Percentiles rank a stretch among this genome's conserved stretches.
Conservation (phyloP, 1,139 yeast genomes). For the Geotrichum phurueaensis region DNA sequence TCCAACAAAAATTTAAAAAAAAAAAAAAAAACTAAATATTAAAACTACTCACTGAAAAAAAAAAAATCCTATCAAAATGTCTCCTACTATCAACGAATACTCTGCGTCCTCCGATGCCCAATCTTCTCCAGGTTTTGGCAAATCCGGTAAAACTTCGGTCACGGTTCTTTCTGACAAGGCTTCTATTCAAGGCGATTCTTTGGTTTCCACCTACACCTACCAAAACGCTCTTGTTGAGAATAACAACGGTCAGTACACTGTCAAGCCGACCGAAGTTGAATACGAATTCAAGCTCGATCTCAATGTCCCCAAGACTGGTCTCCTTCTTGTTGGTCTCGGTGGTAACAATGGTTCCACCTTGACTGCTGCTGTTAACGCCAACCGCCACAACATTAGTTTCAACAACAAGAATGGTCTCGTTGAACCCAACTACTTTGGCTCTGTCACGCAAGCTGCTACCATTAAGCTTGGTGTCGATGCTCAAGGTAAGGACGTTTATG, state of each 20-base stretch:
- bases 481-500: slow-evolving; percentile 79
- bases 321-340: slow-evolving; percentile 88
- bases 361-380: slow-evolving; percentile 78
- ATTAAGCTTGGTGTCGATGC: slow-evolving; percentile 82
- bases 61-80: slow-evolving; percentile 28
- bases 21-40: slow-evolving; percentile 4
- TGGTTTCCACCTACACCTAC: slow-evolving; percentile 66
- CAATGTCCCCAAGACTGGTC: slow-evolving; percentile 78
- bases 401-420: slow-evolving; percentile 76
- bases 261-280: slow-evolving; percentile 65
- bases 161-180: slow-evolving; percentile 57
- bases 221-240: slow-evolving; percentile 57
- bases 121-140: slow-evolving; percentile 32
- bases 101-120: slow-evolving; percentile 31
- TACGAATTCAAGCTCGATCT: slow-evolving; percentile 84
- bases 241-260: slow-evolving; percentile 53
- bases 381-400: slow-evolving; percentile 71
- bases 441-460: slow-evolving; percentile 93
- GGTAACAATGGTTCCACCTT: slow-evolving; percentile 96
- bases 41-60: too few relatives aligned
- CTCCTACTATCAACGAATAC: slow-evolving; percentile 32
- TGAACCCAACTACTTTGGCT: slow-evolving; percentile 86
- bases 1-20: slow-evolving; percentile 1
- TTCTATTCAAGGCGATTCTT: slow-evolving; percentile 50
- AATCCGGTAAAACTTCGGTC: slow-evolving; percentile 44